Evolutionary conservation across 805 yeast species (phyloP).

Genomic region (Lipomyces mesembrius): DNA sequence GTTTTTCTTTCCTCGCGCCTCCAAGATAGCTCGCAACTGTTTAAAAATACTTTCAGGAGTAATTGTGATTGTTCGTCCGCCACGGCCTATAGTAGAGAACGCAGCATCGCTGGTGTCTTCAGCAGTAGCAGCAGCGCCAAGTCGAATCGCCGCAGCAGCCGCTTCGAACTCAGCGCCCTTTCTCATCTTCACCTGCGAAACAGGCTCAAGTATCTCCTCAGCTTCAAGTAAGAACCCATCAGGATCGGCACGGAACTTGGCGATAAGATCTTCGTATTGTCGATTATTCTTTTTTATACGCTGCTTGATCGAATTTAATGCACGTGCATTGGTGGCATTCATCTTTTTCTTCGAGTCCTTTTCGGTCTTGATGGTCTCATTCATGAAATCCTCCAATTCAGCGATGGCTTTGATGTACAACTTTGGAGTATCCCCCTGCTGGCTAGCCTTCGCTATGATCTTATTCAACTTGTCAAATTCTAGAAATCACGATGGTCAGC

Average conservation of each 20-base stretch:
- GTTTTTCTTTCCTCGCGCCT: constrained; percentile 94
- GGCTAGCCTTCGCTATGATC: constrained; percentile 66
- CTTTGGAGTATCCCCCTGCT: constrained; percentile 76
- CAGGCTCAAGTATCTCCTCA: constrained; percentile 29
- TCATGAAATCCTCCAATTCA: constrained; percentile 70
- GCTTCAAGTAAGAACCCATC: constrained; percentile 66
- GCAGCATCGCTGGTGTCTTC: constrained; percentile 48
- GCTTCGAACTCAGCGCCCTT: constrained; percentile 42
- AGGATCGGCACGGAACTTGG: constrained; percentile 67
- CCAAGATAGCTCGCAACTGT: constrained; percentile 73
- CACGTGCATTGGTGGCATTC: constrained; percentile 81
- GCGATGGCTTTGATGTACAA: constrained; percentile 70
- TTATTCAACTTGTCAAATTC: constrained; percentile 82
- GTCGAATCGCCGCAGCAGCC: constrained; percentile 43
- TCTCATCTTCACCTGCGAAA: constrained; percentile 27
- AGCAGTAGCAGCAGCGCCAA: constrained; percentile 45
- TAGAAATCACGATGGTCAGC: constrained; percentile 17
- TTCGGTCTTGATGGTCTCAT: constrained; percentile 56
- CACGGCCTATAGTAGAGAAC: constrained; percentile 49
- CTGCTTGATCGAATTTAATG: constrained; percentile 85
- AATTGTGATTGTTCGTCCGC: constrained; percentile 47
- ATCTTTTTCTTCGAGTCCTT: constrained; percentile 67
- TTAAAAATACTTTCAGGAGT: constrained; percentile 64
- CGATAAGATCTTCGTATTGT: constrained; percentile 66
- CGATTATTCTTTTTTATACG: constrained; percentile 79